A percentile compares a stretch with the other conserved stretches of the same genome.
Evolutionary conservation across 2,329 filamentous ascomycete genomes (phyloP).

Genomic region (Microthyrium microscopicum): DNA sequence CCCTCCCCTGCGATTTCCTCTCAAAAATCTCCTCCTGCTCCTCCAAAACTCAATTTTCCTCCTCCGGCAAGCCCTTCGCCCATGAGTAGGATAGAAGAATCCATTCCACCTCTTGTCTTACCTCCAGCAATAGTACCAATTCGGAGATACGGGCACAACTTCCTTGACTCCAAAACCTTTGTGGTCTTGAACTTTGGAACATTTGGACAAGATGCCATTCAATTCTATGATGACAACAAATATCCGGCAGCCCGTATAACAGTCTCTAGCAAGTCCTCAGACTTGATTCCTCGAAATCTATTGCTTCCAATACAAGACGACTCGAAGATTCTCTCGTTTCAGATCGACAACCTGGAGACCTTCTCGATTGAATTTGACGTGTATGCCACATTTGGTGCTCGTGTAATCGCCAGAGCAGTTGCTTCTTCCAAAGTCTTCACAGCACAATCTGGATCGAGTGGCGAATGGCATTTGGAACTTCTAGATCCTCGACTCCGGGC

Average conservation of each 20-base stretch:
- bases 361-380: slow-evolving; percentile 97
- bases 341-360: slow-evolving; percentile 81
- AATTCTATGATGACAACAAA: slow-evolving; percentile 95
- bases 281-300: slow-evolving; percentile 90
- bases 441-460: slow-evolving; percentile 55
- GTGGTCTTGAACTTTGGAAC: slow-evolving; percentile 83
- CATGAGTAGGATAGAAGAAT: slow-evolving; percentile 63
- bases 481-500: slow-evolving; percentile 84
- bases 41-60: slow-evolving; percentile 1
- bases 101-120: slow-evolving; percentile 79
- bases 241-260: slow-evolving; percentile 90
- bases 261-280: slow-evolving; percentile 89
- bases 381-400: slow-evolving; percentile 92
- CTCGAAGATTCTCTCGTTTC: slow-evolving; percentile 82
- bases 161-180: slow-evolving; percentile 93
- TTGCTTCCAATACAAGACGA: slow-evolving; percentile 94
- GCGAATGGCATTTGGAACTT: slow-evolving; percentile 68
- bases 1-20: too few species aligned
- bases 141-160: slow-evolving; percentile 91
- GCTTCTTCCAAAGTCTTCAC: slow-evolving; percentile 78
- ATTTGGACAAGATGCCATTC: slow-evolving; percentile 53
- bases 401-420: slow-evolving; percentile 91
- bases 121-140: slow-evolving; percentile 93
- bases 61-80: slow-evolving; percentile 19
- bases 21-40: neutral